Evolutionary conservation across 345 rosid genomes (phyloP).

Genomic region (Arabidopsis arenosa): DNA sequence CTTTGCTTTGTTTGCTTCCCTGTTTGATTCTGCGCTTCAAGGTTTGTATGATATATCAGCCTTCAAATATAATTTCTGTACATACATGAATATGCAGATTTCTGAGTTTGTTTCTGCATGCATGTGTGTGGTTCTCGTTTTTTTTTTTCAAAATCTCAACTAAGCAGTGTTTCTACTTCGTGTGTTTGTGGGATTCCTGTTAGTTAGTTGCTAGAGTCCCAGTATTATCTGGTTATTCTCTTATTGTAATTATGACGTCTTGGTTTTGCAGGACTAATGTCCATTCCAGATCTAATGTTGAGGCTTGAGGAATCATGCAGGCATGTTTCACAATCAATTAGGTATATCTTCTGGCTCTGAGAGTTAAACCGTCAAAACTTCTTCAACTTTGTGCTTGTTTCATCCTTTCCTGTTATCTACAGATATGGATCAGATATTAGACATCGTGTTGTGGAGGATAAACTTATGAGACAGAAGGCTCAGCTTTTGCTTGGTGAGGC

Average conservation of each 20-base stretch:
- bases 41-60: conserved; percentile 50
- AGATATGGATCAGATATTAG: conserved; percentile 75
- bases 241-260: conserved; percentile 11
- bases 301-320: conserved; percentile 85
- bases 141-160: conserved; percentile 7
- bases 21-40: conserved; percentile 87
- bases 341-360: conserved; percentile 52
- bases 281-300: conserved; percentile 81
- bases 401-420: conserved; percentile 27
- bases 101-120: conserved; percentile 19
- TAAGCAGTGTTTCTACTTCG: conserved; percentile 6
- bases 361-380: conserved; percentile 9
- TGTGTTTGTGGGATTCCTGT: conserved; percentile 17
- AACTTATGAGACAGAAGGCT: conserved; percentile 93
- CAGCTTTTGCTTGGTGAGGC: conserved; percentile 95
- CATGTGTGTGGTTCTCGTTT: conserved; percentile 19
- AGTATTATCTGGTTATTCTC: conserved; percentile 11
- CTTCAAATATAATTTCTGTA: background rate
- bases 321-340: conserved; percentile 77
- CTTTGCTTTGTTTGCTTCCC: conserved; percentile 80
- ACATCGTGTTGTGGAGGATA: conserved; percentile 89
- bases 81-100: background rate
- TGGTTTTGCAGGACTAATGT: conserved; percentile 73
- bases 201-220: conserved; percentile 22
- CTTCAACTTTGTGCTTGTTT: conserved; percentile 21